phyloP scores from a whole-genome alignment of 108 stramenopile genomes.

The Discostella pseudostelligera region DNA sequence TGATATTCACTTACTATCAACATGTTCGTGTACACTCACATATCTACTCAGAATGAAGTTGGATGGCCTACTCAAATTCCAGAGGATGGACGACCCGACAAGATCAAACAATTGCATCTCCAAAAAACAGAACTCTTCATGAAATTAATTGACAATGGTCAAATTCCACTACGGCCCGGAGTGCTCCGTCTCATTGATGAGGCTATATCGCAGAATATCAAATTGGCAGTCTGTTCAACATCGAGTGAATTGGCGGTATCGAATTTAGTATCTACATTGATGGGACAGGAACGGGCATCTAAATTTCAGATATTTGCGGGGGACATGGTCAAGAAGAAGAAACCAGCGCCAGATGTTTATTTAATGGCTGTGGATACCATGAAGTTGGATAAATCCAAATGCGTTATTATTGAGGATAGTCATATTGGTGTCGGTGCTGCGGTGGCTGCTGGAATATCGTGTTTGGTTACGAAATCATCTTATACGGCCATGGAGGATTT shows the following conservation, averaged over 20 bases:
- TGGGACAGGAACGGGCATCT: slow-evolving; percentile 75
- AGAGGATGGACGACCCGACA: slow-evolving; percentile 50
- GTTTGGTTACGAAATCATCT: slow-evolving; percentile 82
- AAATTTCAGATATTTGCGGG: slow-evolving; percentile 91
- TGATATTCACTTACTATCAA: neutral
- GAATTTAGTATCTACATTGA: slow-evolving; percentile 81
- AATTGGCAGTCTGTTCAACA: slow-evolving; percentile 90
- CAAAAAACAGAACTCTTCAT: slow-evolving; percentile 93
- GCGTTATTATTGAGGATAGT: slow-evolving; percentile 93
- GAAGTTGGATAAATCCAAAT: slow-evolving; percentile 78
- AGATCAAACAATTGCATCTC: slow-evolving; percentile 85
- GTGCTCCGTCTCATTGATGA: slow-evolving; percentile 86
- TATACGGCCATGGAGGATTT: slow-evolving; percentile 91
- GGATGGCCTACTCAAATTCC: slow-evolving; percentile 78
- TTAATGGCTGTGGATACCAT: slow-evolving; percentile 85
- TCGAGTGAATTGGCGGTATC: slow-evolving; percentile 88
- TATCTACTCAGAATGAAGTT: slow-evolving; percentile 47
- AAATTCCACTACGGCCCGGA: slow-evolving; percentile 85
- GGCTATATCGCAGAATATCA: slow-evolving; percentile 68
- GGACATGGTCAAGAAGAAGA: slow-evolving; percentile 89
- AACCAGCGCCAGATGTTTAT: slow-evolving; percentile 94
- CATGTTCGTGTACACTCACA: neutral
- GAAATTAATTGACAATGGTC: slow-evolving; percentile 70
- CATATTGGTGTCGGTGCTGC: slow-evolving; percentile 90
- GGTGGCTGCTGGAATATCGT: slow-evolving; percentile 77